Evolutionary conservation across 1,139 yeast species (phyloP), one percentile per base, ranked within the genome.

Genomic region (Suhomyces kunorum): DNA sequence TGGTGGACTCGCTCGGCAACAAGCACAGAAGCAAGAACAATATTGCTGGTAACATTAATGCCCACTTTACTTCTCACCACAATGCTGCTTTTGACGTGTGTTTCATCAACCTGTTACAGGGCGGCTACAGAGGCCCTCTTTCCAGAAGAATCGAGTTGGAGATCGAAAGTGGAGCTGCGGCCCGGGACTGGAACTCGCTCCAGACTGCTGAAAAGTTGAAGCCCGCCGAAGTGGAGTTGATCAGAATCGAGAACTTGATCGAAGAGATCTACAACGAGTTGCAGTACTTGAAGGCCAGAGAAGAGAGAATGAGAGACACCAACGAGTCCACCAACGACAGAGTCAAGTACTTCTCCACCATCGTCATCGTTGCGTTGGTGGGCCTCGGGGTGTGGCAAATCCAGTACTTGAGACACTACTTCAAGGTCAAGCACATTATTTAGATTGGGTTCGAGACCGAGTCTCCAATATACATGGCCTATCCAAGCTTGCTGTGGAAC

Each of bases 181-280:
- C 98, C 28, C 83, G 98, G 66, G 98, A 92, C 67, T 92, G 98
- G 98, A 88, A 88, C 60, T 89, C 94, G 19, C 74, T 89, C 48
- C 97, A 90, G 69, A 90, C 96, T 28, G 79, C 87, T 34, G 98
- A 90, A 65, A 87, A 88, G 61, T 81, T 92, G 65, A 87, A 86
- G 68, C 98, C 98, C 8, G 80, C 84, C 35, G 98, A 92, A 65
- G 82, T 89, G 40, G 95, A 87, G 56, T 74, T 92, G 62, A 82
- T 90, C 63, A 82, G 87, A 59, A 71, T 90, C 45, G 90, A 87
- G 62, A 95, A 86, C 58, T 66, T 87, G 66, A 80, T 94, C 37
- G 83, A 78, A 46, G 98, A 92, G 68, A 78, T 92, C 54, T 76
- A 75, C 46, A 69, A 71, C 44, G 96, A 89, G 59, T 72, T 90